Evolutionary conservation across 345 rosid genomes (phyloP), one percentile per base, ranked within the genome.

Genomic region (Passiflora organensis): DNA sequence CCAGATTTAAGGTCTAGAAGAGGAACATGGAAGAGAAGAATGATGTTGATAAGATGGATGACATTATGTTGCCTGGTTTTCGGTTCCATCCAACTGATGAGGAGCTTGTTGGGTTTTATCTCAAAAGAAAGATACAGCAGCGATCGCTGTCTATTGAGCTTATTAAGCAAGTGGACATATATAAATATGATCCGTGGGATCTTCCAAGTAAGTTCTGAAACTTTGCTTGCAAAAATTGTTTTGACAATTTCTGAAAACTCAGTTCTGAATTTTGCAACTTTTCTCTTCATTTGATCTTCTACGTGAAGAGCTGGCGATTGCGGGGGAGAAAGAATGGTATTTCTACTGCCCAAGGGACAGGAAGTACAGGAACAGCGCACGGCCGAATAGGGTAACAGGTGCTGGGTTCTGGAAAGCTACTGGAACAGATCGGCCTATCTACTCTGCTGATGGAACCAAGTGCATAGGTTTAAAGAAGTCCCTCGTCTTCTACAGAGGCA

Each of bases 351-450:
- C 91, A 22, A 76, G 99, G 67, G 96, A 86, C 72, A 71, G 99
- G 6, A 93, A 93, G 60, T 93, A 93, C 67, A 67, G 95, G 23
- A 93, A 93, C 65, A 93, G 99, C 52, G 77, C 87, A 1, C 75
- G 96, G 53, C 99, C 99, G 0, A 93, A 93, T 68, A 49, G 99
- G 36, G 99, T 93, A 3, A 93, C 99, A 0, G 91, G 91, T 69
- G 89, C 87, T 5, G 99, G 99, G 11, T 88, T 91, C 47, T 93
- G 99, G 99, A 93, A 93, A 62, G 96, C 96, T 0, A 93, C 96
- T 0, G 96, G 99, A 52, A 93, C 95, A 1, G 99, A 93, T 72
- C 65, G 95, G 44, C 99, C 96, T n/a, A 88, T 93, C 43, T 86
- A 93, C 72, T 82, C 96, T 4, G 71, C 84, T 11, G 89, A 86